phyloP scores from a whole-genome alignment of 495 filamentous ascomycete genomes.

The Ramalina peruviana region DNA sequence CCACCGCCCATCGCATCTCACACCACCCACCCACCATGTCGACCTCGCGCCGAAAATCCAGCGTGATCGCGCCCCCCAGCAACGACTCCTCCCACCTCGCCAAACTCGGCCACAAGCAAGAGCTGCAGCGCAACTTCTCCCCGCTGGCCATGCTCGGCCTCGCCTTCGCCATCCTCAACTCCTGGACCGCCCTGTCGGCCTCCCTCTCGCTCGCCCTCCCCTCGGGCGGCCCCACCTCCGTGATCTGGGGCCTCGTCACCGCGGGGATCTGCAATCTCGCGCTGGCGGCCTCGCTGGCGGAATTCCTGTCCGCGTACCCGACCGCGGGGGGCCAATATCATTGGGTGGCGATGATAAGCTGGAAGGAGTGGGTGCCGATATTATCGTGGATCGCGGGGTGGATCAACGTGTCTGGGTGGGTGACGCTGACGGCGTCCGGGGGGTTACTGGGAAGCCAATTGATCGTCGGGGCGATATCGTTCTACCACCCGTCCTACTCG shows the following conservation, averaged over 20 bases:
- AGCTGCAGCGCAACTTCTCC: constrained; percentile 45
- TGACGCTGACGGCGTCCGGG: constrained; percentile 38
- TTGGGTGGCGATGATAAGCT: constrained; percentile 54
- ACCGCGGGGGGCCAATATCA: constrained; percentile 60
- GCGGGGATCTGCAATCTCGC: constrained; percentile 61
- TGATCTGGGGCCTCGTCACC: constrained; percentile 46
- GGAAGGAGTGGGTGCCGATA: constrained; percentile 43
- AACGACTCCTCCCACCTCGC: constrained; percentile 41
- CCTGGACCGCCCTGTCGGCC: constrained; percentile 38
- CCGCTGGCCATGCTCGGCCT: constrained; percentile 38
- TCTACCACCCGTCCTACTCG: constrained; percentile 32
- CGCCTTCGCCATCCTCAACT: constrained; percentile 41
- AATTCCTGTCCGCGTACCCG: constrained; percentile 61
- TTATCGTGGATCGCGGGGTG: constrained; percentile 62
- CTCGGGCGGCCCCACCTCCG: constrained; percentile 31
- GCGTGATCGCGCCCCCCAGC: constrained; percentile 1
- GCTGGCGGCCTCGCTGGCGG: constrained; percentile 54
- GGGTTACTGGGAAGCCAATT: constrained; percentile 34
- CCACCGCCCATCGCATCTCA: no score
- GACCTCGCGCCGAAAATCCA: no score
- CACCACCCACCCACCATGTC: no score
- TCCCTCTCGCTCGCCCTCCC: constrained; percentile 35
- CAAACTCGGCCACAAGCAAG: constrained; percentile 50
- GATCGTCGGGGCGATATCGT: constrained; percentile 31
- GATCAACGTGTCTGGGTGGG: constrained; percentile 65